phyloP scores from a whole-genome alignment of 495 filamentous ascomycete species.

The Mytilinidion resinicola region DNA sequence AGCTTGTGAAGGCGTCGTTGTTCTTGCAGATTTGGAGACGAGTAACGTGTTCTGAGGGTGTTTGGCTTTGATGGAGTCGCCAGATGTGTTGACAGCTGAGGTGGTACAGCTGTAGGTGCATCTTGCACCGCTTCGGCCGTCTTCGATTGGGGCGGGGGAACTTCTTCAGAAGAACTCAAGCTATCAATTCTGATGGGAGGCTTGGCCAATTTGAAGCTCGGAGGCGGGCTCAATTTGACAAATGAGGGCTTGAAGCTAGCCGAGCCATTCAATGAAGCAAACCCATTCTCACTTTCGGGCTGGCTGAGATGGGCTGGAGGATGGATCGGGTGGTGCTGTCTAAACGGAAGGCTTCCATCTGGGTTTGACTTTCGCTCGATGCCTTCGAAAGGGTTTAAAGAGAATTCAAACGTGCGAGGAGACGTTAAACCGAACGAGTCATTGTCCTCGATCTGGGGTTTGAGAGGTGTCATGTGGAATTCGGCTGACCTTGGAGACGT shows the following conservation, averaged over 20 bases:
- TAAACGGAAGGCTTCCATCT: slow-evolving; percentile 9
- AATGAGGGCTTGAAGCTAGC: slow-evolving; percentile 5
- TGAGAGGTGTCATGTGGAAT: slow-evolving; percentile 29
- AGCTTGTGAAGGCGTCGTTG: slow-evolving; percentile 33
- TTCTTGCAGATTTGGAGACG: slow-evolving; percentile 33
- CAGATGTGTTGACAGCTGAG: slow-evolving; percentile 2
- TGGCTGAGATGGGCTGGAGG: slow-evolving; percentile 20
- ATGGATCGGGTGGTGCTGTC: slow-evolving; percentile 18
- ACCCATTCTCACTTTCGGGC: slow-evolving; percentile 18
- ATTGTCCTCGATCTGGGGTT: slow-evolving; percentile 11
- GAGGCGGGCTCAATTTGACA: neutral
- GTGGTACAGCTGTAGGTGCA: neutral
- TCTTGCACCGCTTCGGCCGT: neutral
- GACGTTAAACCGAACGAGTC: slow-evolving; percentile 24
- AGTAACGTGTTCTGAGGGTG: slow-evolving; percentile 30
- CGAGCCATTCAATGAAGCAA: slow-evolving; percentile 21
- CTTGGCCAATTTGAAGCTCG: neutral
- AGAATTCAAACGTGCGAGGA: slow-evolving; percentile 18
- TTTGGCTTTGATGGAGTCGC: slow-evolving; percentile 13
- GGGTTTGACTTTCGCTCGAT: slow-evolving; percentile 7
- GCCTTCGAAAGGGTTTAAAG: slow-evolving; percentile 9
- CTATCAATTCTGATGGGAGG: slow-evolving; percentile 6
- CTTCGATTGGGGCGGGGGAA: neutral
- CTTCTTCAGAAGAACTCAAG: slow-evolving; percentile 8
- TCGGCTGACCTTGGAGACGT: slow-evolving; percentile 20